Base-by-base conservation (phyloP, 2,329 filamentous ascomycete species). In the Colletotrichum ledebouriae region DNA sequence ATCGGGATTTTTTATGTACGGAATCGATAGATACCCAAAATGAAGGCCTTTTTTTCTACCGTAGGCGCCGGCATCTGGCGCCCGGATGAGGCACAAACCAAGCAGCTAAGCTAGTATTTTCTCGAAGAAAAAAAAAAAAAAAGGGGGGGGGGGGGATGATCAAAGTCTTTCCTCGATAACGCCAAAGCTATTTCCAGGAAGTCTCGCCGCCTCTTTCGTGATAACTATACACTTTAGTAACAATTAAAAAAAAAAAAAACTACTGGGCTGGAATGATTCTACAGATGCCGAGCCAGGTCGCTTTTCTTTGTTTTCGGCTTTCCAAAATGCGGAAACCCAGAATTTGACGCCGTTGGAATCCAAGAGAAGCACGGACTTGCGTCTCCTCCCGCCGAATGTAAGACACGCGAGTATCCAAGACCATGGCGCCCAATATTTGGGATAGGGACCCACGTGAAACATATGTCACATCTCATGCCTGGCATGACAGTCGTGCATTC, bases 401-500 rank as follows among this genome's bases (percentile, higher is more conserved):
- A 59, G 61, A 68, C 47, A 44, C 3, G 20, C 47, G 22, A 15
- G 15, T 41, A 55, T 55, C 22, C 65, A 49, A 59, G 61, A 41
- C 41, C 15, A n/a, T 64, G 53, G 41, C 22, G 22, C 6, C 37
- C 46, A 15, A 55, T 47, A 64, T 46, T 59, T 42, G 41, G 39
- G n/a, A 59, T 55, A 15, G 22, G 17, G 61, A 22, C 46, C 41
- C 47, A 56, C 65, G 41, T 47, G 53, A 65, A 59, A 68, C 65
- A 37, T 42, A 55, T 22, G 65, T 65, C 65, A 55, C 33, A 55
- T 55, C 47, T 68, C 65, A 59, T 47, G 65, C 53, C 53, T 65
- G 47, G 65, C 41, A 59, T 59, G 47, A 15, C 61, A 44, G 65
- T 49, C 41, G 47, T 55, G 22, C n/a, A 17, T 12, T 52, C 25